Base-by-base conservation (phyloP, 495 filamentous ascomycete species). In the Penicillium egyptiacum region DNA sequence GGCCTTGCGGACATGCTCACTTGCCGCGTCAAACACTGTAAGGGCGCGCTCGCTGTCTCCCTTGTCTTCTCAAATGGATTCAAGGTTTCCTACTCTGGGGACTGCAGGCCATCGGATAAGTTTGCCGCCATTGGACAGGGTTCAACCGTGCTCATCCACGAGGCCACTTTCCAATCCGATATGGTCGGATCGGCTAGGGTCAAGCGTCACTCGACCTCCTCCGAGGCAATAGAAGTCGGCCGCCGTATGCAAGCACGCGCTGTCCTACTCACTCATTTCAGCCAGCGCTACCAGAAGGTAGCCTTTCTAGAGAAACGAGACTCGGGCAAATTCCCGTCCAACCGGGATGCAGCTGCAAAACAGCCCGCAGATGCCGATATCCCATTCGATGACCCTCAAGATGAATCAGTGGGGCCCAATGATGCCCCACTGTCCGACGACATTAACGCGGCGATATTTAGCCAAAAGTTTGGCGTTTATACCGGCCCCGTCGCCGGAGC, bases 91-190 rank as follows among this genome's bases (percentile, higher is more conserved):
- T 98, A 95, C 70, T 93, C 88, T 10, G 94, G 94, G 45, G 94
- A 98, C 71, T 96, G 92, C 65, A 80, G 94, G 5, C 94, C 94
- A 0, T 90, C 85, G 4, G 55, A 72, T 0, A 60, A 67, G 0
- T 97, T 98, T 58, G 83, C 83, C 8, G 43, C 65, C 16, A 88
- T 96, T 46, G 94, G 90, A 19, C 70, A 74, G 12, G 88, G 82
- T 17, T 86, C 88, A 1, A 94, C 91, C 4, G 75, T 98, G 3
- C 79, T 96, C 2, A 83, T 98, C 48, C 94, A 98, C 76, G 94
- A 98, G 79, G 92, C 92, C 56, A 98, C 94, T 0, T 98, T 98
- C 63, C 88, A 93, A 37, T 88, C 96, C 60, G 88, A 94, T 63
- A 79, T 96, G 49, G 40, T 66, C 14, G 85, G 81, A 4, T 90